Percentiles rank a stretch among this genome's conserved stretches.
phyloP scores from a whole-genome alignment of 1,139 yeast genomes.

The Taphrina flavorubra region DNA sequence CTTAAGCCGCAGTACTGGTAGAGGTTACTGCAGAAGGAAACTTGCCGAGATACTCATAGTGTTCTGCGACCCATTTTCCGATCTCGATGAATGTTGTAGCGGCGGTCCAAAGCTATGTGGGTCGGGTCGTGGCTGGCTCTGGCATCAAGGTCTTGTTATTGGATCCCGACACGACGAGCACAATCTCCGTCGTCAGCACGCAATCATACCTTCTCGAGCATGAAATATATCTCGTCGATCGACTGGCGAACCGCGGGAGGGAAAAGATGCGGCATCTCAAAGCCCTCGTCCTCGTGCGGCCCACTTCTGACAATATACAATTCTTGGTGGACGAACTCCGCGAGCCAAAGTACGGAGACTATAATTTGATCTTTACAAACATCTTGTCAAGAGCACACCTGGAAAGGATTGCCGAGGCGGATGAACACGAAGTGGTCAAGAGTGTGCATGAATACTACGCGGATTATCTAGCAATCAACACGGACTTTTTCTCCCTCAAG shows the following conservation, averaged over 20 bases:
- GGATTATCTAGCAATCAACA: constrained; percentile 77
- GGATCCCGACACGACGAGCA: constrained; percentile 78
- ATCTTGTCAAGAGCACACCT: constrained; percentile 72
- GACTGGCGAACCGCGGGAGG: constrained; percentile 65
- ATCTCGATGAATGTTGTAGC: constrained; percentile 60
- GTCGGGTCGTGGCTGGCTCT: constrained; percentile 54
- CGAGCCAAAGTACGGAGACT: constrained; percentile 77
- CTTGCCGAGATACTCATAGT: no score
- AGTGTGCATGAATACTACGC: constrained; percentile 82
- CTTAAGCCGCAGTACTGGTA: no score
- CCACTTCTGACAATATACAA: constrained; percentile 68
- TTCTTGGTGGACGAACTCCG: constrained; percentile 68
- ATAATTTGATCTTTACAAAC: constrained; percentile 78
- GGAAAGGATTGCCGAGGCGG: constrained; percentile 88
- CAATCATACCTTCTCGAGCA: constrained; percentile 82
- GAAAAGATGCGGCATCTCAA: constrained; percentile 82
- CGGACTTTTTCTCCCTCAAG: constrained; percentile 65
- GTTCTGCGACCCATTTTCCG: background rate
- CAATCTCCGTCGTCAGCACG: constrained; percentile 83
- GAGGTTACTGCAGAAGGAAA: no score
- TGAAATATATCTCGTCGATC: constrained; percentile 81
- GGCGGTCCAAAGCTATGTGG: constrained; percentile 60
- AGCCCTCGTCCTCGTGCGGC: constrained; percentile 80
- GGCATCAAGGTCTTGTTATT: constrained; percentile 73
- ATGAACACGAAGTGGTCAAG: constrained; percentile 78